Evolutionary conservation across 2,329 filamentous ascomycete genomes (phyloP).

Genomic region (Fusarium brevicatenulatum): DNA sequence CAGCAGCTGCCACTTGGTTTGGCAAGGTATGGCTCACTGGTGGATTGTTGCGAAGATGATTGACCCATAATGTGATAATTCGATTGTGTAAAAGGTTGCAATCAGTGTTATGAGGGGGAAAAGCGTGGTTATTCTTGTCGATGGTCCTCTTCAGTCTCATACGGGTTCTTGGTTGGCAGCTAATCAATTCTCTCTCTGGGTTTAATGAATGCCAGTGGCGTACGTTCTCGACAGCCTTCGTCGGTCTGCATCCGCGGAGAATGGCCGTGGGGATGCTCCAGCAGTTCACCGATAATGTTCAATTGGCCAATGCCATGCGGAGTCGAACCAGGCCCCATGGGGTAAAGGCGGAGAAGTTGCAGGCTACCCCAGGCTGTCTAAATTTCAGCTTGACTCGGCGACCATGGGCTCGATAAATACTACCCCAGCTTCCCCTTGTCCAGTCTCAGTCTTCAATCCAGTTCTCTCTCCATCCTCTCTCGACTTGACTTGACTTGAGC

Average conservation of each 20-base stretch:
- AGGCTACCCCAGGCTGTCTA: background rate
- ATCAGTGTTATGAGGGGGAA: background rate
- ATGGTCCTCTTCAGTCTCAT: background rate
- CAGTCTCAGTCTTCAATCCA: background rate
- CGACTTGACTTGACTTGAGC: background rate
- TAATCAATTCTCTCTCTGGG: background rate
- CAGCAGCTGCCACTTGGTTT: conserved; percentile 2
- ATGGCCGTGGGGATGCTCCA: background rate
- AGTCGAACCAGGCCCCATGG: conserved; percentile 2
- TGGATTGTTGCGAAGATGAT: background rate
- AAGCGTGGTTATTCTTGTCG: too few species aligned
- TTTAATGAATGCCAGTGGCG: background rate
- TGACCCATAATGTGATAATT: background rate
- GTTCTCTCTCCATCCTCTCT: background rate
- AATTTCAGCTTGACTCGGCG: background rate
- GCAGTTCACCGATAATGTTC: background rate
- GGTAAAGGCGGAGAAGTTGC: background rate
- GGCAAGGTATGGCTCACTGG: background rate
- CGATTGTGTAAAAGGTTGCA: background rate
- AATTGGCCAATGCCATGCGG: background rate
- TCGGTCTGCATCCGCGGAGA: background rate
- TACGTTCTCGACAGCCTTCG: background rate
- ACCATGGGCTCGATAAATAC: background rate
- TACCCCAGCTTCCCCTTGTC: background rate
- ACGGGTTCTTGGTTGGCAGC: background rate